Evolutionary conservation across 2,329 filamentous ascomycete species (phyloP).

Genomic region (Plectosphaerella plurivora): DNA sequence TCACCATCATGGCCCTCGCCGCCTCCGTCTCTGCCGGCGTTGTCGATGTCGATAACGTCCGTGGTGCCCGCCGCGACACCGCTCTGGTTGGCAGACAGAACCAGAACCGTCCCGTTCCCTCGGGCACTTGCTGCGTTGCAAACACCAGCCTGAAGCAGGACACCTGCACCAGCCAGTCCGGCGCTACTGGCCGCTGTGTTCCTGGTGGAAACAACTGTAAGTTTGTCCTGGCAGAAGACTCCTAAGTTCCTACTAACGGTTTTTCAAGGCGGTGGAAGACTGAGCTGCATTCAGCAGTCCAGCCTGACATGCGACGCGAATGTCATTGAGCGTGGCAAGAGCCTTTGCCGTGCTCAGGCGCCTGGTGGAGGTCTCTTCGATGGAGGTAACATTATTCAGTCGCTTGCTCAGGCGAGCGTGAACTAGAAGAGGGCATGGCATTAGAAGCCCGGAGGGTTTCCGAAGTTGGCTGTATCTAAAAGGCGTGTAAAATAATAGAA

Average conservation of each 20-base stretch:
- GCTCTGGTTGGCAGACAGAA: constrained; percentile 24
- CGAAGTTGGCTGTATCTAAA: too few relatives aligned
- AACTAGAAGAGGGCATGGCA: constrained; percentile 12
- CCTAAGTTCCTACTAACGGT: background rate
- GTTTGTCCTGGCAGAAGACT: constrained; percentile 3
- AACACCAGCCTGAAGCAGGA: constrained; percentile 30
- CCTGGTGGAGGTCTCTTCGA: constrained; percentile 18
- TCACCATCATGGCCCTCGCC: too few relatives aligned
- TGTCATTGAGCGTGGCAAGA: constrained; percentile 18
- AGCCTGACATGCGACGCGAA: constrained; percentile 19
- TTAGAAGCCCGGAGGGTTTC: too few relatives aligned
- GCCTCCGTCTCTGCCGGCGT: background rate
- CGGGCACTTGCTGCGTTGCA: constrained; percentile 27
- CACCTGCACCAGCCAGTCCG: constrained; percentile 24
- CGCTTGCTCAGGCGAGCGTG: constrained; percentile 16
- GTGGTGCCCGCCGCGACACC: constrained; percentile 13
- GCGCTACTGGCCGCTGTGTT: constrained; percentile 26
- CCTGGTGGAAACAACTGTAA: constrained; percentile 28
- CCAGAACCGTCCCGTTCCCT: constrained; percentile 25
- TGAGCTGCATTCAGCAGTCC: constrained; percentile 20
- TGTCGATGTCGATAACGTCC: background rate
- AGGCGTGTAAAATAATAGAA: too few relatives aligned
- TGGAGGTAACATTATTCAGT: constrained; percentile 17
- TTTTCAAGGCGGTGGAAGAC: constrained; percentile 14
- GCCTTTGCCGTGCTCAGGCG: constrained; percentile 20